phyloP scores from a whole-genome alignment of 306 rosid genomes.

The Gillenia trifoliata region DNA sequence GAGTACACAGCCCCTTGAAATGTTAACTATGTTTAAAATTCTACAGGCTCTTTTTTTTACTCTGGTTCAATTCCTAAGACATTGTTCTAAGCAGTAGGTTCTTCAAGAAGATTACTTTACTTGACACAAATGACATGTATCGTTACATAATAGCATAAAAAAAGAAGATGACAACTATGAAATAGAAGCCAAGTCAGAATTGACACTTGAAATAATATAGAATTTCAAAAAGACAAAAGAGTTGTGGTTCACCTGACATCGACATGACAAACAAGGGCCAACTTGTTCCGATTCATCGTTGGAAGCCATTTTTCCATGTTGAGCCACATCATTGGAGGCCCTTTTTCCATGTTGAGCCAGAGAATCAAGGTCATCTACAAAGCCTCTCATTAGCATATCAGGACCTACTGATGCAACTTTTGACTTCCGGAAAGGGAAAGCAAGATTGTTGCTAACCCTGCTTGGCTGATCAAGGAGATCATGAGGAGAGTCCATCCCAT shows the following conservation, averaged over 20 bases:
- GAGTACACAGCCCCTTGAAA: background rate
- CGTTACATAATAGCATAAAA: background rate
- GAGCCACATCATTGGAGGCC: constrained; percentile 33
- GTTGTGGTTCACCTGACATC: constrained; percentile 66
- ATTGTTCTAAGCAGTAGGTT: background rate
- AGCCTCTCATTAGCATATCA: constrained; percentile 76
- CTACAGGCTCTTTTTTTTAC: background rate
- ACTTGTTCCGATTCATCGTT: constrained; percentile 71
- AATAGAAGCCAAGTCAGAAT: background rate
- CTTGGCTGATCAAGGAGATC: constrained; percentile 26
- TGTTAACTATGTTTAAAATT: background rate
- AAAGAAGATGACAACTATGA: background rate
- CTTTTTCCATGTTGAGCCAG: constrained; percentile 36
- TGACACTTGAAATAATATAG: background rate
- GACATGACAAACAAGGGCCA: constrained; percentile 90
- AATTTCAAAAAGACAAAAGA: background rate
- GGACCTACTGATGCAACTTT: constrained; percentile 52
- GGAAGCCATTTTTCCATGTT: constrained; percentile 53
- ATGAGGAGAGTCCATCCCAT: constrained; percentile 14
- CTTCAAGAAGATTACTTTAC: background rate
- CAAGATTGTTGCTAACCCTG: constrained; percentile 16
- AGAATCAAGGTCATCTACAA: constrained; percentile 69
- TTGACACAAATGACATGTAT: background rate
- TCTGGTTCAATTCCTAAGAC: background rate
- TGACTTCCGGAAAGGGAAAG: constrained; percentile 41